A percentile compares a stretch with the other conserved stretches of the same genome.
Conservation (phyloP, 169 alveolate species). For the Prorocentrum cordatum region DNA sequence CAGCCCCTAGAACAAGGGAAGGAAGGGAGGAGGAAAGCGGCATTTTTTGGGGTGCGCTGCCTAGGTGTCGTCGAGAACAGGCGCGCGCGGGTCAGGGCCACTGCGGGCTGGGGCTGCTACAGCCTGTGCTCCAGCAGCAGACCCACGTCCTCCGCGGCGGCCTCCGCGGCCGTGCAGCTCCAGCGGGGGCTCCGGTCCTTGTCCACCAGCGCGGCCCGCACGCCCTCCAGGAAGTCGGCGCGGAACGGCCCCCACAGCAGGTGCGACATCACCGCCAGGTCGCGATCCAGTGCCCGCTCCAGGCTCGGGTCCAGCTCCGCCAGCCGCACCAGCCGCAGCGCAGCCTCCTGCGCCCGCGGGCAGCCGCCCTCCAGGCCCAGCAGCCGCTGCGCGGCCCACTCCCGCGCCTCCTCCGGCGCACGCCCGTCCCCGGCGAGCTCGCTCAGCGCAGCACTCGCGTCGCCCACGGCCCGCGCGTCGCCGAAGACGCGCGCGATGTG, state of each 20-base stretch:
- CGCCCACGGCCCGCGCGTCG: no score
- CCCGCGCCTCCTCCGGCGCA: not conserved
- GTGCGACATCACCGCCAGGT: not conserved
- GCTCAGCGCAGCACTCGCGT: no score
- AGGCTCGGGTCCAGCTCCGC: not conserved
- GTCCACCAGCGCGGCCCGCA: slow-evolving; percentile 35
- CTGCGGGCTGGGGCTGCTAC: no score
- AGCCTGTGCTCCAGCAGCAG: no score
- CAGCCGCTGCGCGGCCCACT: not conserved
- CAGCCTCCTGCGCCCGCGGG: slow-evolving; percentile 8
- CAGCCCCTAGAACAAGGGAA: no score
- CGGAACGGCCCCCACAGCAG: not conserved
- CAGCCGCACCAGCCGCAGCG: not conserved
- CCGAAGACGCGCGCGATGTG: no score
- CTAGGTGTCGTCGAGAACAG: no score
- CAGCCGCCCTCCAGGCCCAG: not conserved
- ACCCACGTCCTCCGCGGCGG: no score
- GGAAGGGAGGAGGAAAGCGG: no score
- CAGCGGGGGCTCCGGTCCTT: slow-evolving; percentile 23
- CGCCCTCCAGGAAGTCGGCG: slow-evolving; percentile 32
- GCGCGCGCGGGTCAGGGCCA: no score
- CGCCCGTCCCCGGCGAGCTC: not conserved
- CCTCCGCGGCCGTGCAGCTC: no score
- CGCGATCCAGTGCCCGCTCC: not conserved
- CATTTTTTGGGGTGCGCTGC: no score